Conservation (phyloP, 371 early-diverging fungal species). For the Nematocida homosporus region DNA sequence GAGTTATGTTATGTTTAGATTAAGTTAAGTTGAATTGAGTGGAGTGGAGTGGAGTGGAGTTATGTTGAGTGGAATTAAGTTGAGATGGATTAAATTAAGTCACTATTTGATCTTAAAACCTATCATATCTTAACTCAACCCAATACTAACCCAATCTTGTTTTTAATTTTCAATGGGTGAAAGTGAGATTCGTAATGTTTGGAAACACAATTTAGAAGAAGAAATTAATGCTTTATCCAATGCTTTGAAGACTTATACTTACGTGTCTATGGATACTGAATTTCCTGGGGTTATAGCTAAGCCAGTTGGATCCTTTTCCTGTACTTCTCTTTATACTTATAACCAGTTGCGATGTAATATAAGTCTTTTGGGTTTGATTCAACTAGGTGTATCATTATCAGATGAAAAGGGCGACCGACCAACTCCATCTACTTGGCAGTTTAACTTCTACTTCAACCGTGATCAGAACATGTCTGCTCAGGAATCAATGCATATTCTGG, state of each 20-base stretch:
- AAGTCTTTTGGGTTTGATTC: constrained; percentile 92
- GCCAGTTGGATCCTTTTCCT: constrained; percentile 84
- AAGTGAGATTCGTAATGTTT: constrained; percentile 71
- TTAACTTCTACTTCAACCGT: constrained; percentile 94
- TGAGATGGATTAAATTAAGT: not conserved
- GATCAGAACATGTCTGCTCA: constrained; percentile 94
- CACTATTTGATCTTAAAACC: not conserved
- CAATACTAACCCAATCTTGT: no score
- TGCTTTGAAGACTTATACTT: constrained; percentile 82
- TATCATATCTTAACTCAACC: not conserved
- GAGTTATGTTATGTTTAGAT: not conserved
- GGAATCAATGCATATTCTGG: constrained; percentile 91
- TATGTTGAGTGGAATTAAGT: no score
- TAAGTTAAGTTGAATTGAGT: not conserved
- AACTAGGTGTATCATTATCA: constrained; percentile 90
- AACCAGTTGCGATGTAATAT: constrained; percentile 96
- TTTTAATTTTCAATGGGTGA: not conserved
- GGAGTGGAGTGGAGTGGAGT: no score
- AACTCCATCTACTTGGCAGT: constrained; percentile 88
- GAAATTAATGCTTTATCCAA: constrained; percentile 84
- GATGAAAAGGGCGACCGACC: constrained; percentile 86
- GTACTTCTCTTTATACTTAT: constrained; percentile 69
- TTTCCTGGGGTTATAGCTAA: constrained; percentile 98
- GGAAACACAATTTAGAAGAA: constrained; percentile 89
- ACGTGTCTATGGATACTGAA: constrained; percentile 97